These are phyloP conservation scores for Cyberlindnera meyerae DNA, from an alignment of 805 yeast species.

Conservation along the genomic window DNA sequence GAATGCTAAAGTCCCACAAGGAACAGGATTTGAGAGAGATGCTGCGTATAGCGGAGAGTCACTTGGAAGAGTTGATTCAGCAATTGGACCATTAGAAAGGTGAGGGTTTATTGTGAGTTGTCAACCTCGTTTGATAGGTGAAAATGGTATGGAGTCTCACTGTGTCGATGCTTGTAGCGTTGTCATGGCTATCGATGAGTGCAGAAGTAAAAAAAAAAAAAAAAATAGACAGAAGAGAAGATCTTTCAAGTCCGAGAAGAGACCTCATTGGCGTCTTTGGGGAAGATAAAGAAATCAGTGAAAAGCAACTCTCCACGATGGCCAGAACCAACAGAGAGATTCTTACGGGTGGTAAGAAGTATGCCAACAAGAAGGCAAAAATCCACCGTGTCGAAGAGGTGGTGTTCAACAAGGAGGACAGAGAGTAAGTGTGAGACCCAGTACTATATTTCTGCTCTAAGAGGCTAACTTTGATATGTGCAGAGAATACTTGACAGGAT, in stretches of 20 bases:
- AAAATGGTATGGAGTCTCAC: too few relatives aligned
- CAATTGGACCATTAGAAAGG: constrained; percentile 5
- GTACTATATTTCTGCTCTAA: too few relatives aligned
- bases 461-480: too few relatives aligned
- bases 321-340: constrained; percentile 64
- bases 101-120: too few relatives aligned
- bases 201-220: background rate
- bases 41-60: constrained; percentile 20
- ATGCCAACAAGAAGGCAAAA: constrained; percentile 62
- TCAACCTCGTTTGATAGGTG: too few relatives aligned
- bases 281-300: background rate
- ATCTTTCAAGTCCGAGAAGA: too few relatives aligned
- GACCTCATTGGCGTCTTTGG: too few relatives aligned
- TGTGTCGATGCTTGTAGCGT: too few relatives aligned
- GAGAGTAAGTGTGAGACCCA: constrained; percentile 46
- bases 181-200: too few relatives aligned
- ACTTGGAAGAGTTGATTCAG: constrained; percentile 12
- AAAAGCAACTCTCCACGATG: constrained; percentile 5
- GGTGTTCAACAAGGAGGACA: constrained; percentile 70
- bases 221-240: background rate
- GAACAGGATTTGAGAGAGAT: constrained; percentile 23
- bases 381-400: constrained; percentile 78
- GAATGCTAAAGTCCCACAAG: constrained; percentile 12
- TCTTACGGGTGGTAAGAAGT: constrained; percentile 81
- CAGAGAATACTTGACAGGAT: constrained; percentile 83